These are phyloP conservation scores for Aspergillus ruber DNA, from an alignment of 2,329 filamentous ascomycete species.

Conservation along the genomic window DNA sequence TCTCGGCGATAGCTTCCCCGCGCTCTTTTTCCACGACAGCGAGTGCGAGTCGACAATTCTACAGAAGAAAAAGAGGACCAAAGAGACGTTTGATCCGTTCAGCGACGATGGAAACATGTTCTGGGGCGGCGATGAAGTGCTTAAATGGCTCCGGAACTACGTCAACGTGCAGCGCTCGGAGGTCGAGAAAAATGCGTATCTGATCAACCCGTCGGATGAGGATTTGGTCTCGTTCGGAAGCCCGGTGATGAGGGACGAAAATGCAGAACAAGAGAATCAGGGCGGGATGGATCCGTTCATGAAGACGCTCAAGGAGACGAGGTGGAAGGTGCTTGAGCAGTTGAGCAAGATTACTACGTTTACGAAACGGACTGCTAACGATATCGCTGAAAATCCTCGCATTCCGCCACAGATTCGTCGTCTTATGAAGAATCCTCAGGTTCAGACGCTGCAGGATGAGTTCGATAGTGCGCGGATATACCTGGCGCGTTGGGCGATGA, in stretches of 20 bases:
- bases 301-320: slow-evolving; percentile 87
- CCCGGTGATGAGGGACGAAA: slow-evolving; percentile 35
- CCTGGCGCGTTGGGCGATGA: slow-evolving; percentile 95
- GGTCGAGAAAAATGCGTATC: slow-evolving; percentile 83
- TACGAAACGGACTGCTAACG: slow-evolving; percentile 82
- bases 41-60: slow-evolving; percentile 94
- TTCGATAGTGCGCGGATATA: slow-evolving; percentile 96
- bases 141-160: slow-evolving; percentile 84
- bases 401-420: slow-evolving; percentile 81
- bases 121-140: slow-evolving; percentile 94
- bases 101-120: slow-evolving; percentile 74
- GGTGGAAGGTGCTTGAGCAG: slow-evolving; percentile 95
- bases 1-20: slow-evolving; percentile 86
- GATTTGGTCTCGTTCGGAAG: slow-evolving; percentile 74
- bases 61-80: slow-evolving; percentile 79
- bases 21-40: slow-evolving; percentile 94
- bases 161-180: slow-evolving; percentile 74
- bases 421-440: slow-evolving; percentile 82
- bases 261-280: slow-evolving; percentile 46
- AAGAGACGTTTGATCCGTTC: slow-evolving; percentile 86
- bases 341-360: slow-evolving; percentile 97
- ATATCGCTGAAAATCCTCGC: slow-evolving; percentile 84
- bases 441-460: slow-evolving; percentile 91
- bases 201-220: slow-evolving; percentile 79
- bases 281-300: slow-evolving; percentile 86